Percentiles rank a stretch among this genome's conserved stretches.
phyloP scores from a whole-genome alignment of 2,329 filamentous ascomycete genomes.

The Aspergillus sclerotialis region DNA sequence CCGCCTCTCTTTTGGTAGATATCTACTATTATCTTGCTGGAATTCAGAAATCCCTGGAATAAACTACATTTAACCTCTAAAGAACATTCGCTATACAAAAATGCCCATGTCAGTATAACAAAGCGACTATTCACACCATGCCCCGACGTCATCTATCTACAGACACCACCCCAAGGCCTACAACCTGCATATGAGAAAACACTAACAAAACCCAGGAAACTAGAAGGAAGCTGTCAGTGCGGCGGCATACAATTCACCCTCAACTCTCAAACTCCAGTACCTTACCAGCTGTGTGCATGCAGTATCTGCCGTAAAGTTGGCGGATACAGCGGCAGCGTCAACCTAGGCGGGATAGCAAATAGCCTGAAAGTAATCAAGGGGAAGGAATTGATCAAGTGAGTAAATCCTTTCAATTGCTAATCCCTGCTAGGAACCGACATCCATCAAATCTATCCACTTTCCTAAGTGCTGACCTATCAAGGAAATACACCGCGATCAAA shows the following conservation, averaged over 20 bases:
- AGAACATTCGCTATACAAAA: constrained; percentile 2
- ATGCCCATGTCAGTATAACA: constrained; percentile 15
- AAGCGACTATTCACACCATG: not conserved
- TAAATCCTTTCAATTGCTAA: not conserved
- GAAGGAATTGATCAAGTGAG: constrained; percentile 39
- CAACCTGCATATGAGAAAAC: constrained; percentile 1
- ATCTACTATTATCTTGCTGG: too few relatives aligned
- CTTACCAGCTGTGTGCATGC: constrained; percentile 44
- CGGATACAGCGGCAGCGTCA: constrained; percentile 40
- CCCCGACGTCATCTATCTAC: not conserved
- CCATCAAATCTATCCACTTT: too few relatives aligned
- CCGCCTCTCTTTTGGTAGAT: too few relatives aligned
- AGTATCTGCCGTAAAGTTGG: constrained; percentile 45
- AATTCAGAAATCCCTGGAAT: too few relatives aligned
- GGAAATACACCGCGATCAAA: constrained; percentile 41
- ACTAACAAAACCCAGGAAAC: constrained; percentile 28
- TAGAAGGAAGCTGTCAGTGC: constrained; percentile 45
- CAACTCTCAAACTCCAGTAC: constrained; percentile 40
- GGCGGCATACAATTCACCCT: constrained; percentile 41
- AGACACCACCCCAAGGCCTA: not conserved
- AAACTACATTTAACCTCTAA: too few relatives aligned
- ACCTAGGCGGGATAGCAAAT: constrained; percentile 39
- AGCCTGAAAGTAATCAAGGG: constrained; percentile 37
- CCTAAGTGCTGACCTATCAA: constrained; percentile 14
- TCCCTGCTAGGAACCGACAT: too few relatives aligned